Percentiles rank a stretch among this genome's conserved stretches.
These are phyloP conservation scores for Aphanomyces invadans DNA, from an alignment of 352 stramenopile genomes.

Conservation along the genomic window DNA sequence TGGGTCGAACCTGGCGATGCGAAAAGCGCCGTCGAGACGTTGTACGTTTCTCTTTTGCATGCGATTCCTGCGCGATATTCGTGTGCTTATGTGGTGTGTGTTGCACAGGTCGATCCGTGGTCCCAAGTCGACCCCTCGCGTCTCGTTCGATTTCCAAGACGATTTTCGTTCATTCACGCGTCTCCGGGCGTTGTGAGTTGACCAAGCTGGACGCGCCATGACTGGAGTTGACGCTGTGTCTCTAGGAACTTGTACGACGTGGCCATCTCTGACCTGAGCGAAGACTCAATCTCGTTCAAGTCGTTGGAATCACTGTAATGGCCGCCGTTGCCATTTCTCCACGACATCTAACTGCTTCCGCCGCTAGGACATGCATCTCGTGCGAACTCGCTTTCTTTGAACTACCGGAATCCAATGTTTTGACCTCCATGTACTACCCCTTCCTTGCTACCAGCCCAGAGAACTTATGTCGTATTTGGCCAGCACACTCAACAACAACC, in stretches of 20 bases:
- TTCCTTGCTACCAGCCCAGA: no score
- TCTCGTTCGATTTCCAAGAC: neutral
- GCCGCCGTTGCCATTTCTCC: neutral
- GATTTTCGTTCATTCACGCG: neutral
- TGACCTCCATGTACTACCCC: neutral
- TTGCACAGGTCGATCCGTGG: neutral
- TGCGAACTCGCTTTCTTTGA: neutral
- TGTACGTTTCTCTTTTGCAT: no score
- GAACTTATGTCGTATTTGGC: no score
- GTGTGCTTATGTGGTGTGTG: no score
- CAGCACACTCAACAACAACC: neutral
- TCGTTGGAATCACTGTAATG: neutral
- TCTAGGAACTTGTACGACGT: neutral
- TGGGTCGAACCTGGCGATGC: neutral
- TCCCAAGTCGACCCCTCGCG: neutral
- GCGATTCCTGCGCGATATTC: no score
- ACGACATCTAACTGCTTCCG: neutral
- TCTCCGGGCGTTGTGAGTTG: neutral
- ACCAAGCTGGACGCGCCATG: no score
- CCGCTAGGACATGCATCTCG: neutral
- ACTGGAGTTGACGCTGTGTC: no score
- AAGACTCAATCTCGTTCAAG: neutral
- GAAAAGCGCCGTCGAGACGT: neutral
- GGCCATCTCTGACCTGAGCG: neutral
- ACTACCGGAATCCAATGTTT: neutral